Evolutionary conservation across 352 stramenopile genomes (phyloP).

Genomic region (Phytopythium ostracodes): DNA sequence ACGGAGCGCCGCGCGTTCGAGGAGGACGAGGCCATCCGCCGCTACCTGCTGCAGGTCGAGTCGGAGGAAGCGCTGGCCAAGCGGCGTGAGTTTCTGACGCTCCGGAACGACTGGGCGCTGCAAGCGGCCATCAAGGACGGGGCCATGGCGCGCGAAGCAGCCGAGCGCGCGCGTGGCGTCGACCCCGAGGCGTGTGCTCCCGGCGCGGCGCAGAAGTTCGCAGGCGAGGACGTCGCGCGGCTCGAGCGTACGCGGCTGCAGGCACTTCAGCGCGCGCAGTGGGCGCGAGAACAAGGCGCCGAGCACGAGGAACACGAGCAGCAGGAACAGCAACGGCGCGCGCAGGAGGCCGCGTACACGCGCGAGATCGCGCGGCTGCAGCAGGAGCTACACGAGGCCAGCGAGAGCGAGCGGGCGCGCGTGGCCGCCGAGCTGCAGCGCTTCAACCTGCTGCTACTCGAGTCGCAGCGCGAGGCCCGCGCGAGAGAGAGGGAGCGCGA

Average conservation of each 20-base stretch:
- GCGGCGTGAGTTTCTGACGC: slow-evolving; percentile 54
- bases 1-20: slow-evolving; percentile 40
- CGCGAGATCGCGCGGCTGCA: slow-evolving; percentile 56
- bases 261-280: slow-evolving; percentile 66
- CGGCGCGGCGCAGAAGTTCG: slow-evolving; percentile 65
- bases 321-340: slow-evolving; percentile 32
- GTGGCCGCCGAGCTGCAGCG: slow-evolving; percentile 44
- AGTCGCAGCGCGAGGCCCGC: slow-evolving; percentile 38
- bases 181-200: slow-evolving; percentile 46
- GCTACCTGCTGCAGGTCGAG: slow-evolving; percentile 76
- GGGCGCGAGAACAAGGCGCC: slow-evolving; percentile 49
- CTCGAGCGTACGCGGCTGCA: slow-evolving; percentile 62
- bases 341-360: slow-evolving; percentile 39
- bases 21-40: slow-evolving; percentile 60
- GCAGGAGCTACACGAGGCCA: slow-evolving; percentile 48
- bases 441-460: slow-evolving; percentile 47
- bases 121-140: slow-evolving; percentile 31
- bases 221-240: slow-evolving; percentile 52
- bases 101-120: slow-evolving; percentile 61
- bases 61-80: slow-evolving; percentile 59
- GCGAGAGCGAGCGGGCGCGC: slow-evolving; percentile 43
- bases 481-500: slow-evolving; percentile 29
- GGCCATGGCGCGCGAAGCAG: slow-evolving; percentile 23
- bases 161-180: slow-evolving; percentile 33
- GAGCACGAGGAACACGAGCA: slow-evolving; percentile 40